A percentile compares a stretch with the other conserved stretches of the same genome.
phyloP scores from a whole-genome alignment of 352 stramenopile species.

The Ochromonadaceae sp. region DNA sequence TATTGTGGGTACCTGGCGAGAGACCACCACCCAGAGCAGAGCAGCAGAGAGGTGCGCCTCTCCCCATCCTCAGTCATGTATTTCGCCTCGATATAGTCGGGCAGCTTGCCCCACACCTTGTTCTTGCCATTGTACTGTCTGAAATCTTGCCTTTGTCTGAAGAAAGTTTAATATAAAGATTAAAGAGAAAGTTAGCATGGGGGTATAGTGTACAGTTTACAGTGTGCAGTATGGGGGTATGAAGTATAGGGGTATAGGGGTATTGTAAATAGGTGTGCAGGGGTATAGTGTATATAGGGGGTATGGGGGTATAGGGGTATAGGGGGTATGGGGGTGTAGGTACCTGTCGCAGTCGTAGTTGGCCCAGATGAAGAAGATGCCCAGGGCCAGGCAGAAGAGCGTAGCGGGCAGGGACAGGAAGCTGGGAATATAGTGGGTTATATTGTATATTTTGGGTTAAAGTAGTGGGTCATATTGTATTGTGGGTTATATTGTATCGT shows the following conservation, averaged over 20 bases:
- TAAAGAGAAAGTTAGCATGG: background rate
- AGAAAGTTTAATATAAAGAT: background rate
- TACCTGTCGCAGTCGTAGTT: slow-evolving; percentile 83
- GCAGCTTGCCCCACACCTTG: slow-evolving; percentile 67
- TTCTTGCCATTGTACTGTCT: slow-evolving; percentile 58
- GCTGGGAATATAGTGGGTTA: no score
- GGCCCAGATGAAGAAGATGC: slow-evolving; percentile 64
- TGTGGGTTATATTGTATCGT: no score
- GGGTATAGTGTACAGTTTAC: no score
- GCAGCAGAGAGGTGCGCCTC: slow-evolving; percentile 58
- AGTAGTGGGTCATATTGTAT: no score
- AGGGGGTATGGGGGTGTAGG: no score
- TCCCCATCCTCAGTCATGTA: slow-evolving; percentile 73
- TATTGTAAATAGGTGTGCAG: no score
- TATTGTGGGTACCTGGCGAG: slow-evolving; percentile 76
- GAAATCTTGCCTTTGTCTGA: slow-evolving; percentile 70
- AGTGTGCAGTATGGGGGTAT: no score
- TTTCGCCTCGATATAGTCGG: slow-evolving; percentile 73
- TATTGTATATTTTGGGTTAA: no score
- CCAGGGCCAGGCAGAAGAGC: slow-evolving; percentile 47
- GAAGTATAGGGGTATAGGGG: no score
- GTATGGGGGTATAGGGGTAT: no score
- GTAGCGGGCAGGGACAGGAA: background rate
- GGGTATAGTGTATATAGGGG: no score
- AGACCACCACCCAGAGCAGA: slow-evolving; percentile 80